phyloP scores from a whole-genome alignment of 257 asterid genomes.

The Ballota nigra region DNA sequence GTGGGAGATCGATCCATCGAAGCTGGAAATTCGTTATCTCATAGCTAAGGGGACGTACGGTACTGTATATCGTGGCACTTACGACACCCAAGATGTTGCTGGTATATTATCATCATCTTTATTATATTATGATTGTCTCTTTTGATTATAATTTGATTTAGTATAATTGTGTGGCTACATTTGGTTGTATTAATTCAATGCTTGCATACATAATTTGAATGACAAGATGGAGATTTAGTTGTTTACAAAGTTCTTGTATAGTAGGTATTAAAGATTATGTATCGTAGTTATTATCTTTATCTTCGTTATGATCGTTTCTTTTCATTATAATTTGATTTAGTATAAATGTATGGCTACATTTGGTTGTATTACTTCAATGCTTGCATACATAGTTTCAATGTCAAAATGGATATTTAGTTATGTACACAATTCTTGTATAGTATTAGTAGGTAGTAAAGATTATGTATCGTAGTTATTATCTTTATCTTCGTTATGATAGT shows the following conservation, averaged over 20 bases:
- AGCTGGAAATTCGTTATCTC: constrained; percentile 63
- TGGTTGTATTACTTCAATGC: background rate
- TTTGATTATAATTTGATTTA: background rate
- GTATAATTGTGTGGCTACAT: background rate
- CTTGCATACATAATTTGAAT: background rate
- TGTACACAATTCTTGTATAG: background rate
- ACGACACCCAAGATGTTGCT: constrained; percentile 71
- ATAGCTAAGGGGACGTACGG: constrained; percentile 80
- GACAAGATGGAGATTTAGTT: background rate
- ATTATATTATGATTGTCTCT: background rate
- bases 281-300: background rate
- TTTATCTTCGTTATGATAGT: background rate
- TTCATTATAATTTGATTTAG: background rate
- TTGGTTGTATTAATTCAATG: background rate
- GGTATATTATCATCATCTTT: constrained; percentile 31
- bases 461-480: background rate
- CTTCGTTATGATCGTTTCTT: background rate
- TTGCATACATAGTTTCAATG: background rate
- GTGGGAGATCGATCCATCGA: constrained; percentile 79
- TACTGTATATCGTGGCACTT: constrained; percentile 72
- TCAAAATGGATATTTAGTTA: background rate
- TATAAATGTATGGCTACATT: background rate
- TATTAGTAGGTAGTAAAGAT: background rate
- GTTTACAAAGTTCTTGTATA: background rate
- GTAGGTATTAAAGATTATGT: background rate